Conservation (phyloP, 805 yeast species). For the Metschnikowia aberdeeniae region DNA sequence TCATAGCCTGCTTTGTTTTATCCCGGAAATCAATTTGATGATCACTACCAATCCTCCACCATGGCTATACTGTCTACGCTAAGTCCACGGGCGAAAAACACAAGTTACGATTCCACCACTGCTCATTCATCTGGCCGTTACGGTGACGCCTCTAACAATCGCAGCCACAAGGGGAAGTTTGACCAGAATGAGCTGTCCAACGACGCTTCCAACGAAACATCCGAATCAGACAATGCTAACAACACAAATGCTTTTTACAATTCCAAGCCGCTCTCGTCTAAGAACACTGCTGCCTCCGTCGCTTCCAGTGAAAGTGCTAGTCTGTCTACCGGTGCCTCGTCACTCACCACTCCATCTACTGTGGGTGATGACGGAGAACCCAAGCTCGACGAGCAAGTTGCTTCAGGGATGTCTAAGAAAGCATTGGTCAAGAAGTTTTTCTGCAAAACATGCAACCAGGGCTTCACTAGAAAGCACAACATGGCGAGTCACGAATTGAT, state of each 20-base stretch:
- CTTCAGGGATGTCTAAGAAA: slow-evolving; percentile 1
- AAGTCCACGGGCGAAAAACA: neutral
- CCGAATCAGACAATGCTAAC: slow-evolving; percentile 14
- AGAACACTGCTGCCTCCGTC: neutral
- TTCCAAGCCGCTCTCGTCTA: slow-evolving; percentile 7
- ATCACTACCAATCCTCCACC: neutral
- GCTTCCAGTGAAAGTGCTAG: neutral
- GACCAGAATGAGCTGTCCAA: slow-evolving; percentile 17
- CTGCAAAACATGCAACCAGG: slow-evolving; percentile 59
- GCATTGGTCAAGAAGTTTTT: slow-evolving; percentile 31
- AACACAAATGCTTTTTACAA: neutral
- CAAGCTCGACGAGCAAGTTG: slow-evolving; percentile 1
- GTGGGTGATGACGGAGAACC: slow-evolving; percentile 5
- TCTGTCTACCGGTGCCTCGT: neutral
- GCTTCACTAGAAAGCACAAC: slow-evolving; percentile 70
- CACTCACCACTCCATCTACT: slow-evolving; percentile 8
- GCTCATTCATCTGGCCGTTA: neutral
- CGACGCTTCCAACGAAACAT: slow-evolving; percentile 19
- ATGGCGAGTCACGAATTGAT: slow-evolving; percentile 68
- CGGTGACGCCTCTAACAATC: neutral
- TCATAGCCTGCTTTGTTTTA: neutral
- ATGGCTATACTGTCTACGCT: neutral
- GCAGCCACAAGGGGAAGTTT: slow-evolving; percentile 8
- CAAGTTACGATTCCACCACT: neutral
- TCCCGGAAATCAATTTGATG: neutral